A percentile compares a stretch with the other conserved stretches of the same genome.
These are phyloP conservation scores for Colletotrichum zoysiae DNA, from an alignment of 2,329 filamentous ascomycete species.

Conservation along the genomic window DNA sequence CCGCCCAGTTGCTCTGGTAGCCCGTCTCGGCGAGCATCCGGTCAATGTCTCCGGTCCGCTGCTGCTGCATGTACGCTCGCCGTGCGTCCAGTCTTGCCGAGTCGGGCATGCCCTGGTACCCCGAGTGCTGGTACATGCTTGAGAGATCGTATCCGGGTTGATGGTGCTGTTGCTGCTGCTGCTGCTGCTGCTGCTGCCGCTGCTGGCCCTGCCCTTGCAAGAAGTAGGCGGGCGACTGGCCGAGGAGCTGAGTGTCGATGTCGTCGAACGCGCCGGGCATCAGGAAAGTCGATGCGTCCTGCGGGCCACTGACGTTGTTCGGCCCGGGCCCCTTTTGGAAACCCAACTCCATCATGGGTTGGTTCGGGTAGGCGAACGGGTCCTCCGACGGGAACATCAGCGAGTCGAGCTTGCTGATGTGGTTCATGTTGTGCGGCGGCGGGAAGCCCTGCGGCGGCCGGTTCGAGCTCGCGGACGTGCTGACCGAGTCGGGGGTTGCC, in stretches of 20 bases:
- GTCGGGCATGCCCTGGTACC: conserved; percentile 37
- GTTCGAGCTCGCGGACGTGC: conserved; percentile 56
- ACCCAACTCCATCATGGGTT: conserved; percentile 74
- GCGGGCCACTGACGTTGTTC: conserved; percentile 51
- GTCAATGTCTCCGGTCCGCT: conserved; percentile 37
- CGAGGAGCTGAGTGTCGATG: conserved; percentile 79
- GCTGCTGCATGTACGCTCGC: conserved; percentile 42
- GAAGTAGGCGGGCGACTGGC: conserved; percentile 78
- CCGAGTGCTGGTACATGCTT: conserved; percentile 41
- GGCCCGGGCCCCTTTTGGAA: conserved; percentile 52
- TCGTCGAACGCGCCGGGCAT: conserved; percentile 70
- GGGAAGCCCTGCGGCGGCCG: conserved; percentile 46
- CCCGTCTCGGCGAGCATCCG: conserved; percentile 42
- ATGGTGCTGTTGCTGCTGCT: conserved; percentile 48
- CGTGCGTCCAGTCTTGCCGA: conserved; percentile 39
- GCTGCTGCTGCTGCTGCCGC: conserved; percentile 48
- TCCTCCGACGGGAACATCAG: conserved; percentile 87
- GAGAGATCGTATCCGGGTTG: conserved; percentile 38
- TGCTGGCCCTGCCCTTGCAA: conserved; percentile 62
- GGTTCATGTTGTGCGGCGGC: conserved; percentile 53
- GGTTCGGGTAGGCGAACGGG: conserved; percentile 83
- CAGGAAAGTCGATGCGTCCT: conserved; percentile 60
- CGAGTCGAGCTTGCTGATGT: conserved; percentile 77
- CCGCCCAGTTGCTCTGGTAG: conserved; percentile 42
- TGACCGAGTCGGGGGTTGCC: conserved; percentile 58